These are phyloP conservation scores for Cenchrus purpureus DNA, from an alignment of 176 grass and related monocot genomes.

Conservation along the genomic window DNA sequence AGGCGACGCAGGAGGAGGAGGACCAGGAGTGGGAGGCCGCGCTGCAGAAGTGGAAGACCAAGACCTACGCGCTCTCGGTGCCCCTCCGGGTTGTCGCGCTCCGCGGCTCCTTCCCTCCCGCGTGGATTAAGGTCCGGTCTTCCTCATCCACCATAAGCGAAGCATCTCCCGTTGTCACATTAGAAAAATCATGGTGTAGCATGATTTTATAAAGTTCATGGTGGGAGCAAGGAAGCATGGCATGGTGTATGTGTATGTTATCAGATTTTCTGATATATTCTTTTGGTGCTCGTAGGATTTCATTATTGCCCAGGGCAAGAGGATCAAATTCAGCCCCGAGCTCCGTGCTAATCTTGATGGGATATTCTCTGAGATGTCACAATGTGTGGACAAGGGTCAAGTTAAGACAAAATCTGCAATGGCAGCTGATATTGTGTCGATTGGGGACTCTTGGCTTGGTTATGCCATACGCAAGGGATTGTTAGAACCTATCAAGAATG, in stretches of 20 bases:
- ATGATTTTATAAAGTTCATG: background rate
- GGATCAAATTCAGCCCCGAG: slow-evolving; percentile 65
- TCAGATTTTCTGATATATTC: slow-evolving; percentile 8
- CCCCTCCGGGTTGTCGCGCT: slow-evolving; percentile 81
- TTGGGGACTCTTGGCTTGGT: slow-evolving; percentile 88
- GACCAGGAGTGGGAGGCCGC: slow-evolving; percentile 69
- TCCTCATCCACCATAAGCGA: background rate
- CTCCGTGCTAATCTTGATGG: slow-evolving; percentile 57
- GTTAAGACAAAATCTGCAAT: slow-evolving; percentile 71
- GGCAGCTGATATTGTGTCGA: slow-evolving; percentile 73
- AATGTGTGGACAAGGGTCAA: slow-evolving; percentile 64
- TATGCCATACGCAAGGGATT: slow-evolving; percentile 70
- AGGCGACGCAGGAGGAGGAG: slow-evolving; percentile 38
- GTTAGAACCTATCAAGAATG: slow-evolving; percentile 70
- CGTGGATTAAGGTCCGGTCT: slow-evolving; percentile 82
- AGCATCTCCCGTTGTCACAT: background rate
- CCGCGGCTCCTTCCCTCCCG: slow-evolving; percentile 77
- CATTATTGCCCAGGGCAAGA: slow-evolving; percentile 76
- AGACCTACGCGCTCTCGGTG: slow-evolving; percentile 80
- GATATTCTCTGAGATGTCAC: slow-evolving; percentile 73
- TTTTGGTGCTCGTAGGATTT: slow-evolving; percentile 67
- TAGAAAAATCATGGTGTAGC: background rate
- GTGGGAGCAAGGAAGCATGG: background rate
- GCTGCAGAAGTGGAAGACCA: slow-evolving; percentile 80
- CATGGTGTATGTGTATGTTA: background rate